Evolutionary conservation across 2,329 filamentous ascomycete species (phyloP).

Genomic region (Exutisphaerella laricina): DNA sequence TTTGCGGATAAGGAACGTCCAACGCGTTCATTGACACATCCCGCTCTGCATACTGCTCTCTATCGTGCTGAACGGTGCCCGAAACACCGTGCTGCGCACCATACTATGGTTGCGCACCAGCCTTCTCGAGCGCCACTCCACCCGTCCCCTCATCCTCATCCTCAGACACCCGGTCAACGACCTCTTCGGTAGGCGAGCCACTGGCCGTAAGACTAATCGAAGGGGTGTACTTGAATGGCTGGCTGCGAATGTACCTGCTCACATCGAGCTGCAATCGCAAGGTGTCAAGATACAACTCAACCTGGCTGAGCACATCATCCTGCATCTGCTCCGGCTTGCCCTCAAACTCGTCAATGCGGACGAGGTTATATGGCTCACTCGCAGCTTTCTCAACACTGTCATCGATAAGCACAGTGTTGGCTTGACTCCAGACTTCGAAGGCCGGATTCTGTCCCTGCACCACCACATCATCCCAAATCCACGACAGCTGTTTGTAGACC

Average conservation of each 20-base stretch:
- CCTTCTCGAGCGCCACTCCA: background rate
- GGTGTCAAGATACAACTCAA: constrained; percentile 50
- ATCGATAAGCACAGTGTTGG: constrained; percentile 85
- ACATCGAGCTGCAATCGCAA: constrained; percentile 53
- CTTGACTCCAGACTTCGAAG: constrained; percentile 63
- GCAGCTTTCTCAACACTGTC: constrained; percentile 75
- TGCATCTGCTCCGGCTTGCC: constrained; percentile 41
- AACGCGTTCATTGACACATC: too few species aligned
- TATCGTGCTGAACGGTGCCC: background rate
- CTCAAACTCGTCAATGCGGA: constrained; percentile 73
- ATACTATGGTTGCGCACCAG: background rate
- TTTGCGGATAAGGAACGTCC: too few species aligned
- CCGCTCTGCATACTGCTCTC: background rate
- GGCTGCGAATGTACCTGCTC: constrained; percentile 24
- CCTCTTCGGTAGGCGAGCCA: background rate
- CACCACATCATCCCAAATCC: constrained; percentile 58
- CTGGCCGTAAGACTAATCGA: background rate
- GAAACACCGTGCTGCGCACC: background rate
- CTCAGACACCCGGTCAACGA: background rate
- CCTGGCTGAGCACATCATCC: constrained; percentile 44
- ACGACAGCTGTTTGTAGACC: constrained; percentile 79
- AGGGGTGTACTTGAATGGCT: constrained; percentile 11
- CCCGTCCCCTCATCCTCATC: background rate
- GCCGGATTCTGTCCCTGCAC: constrained; percentile 40
- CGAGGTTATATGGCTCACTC: constrained; percentile 75